Evolutionary conservation across 768 basidiomycete genomes (phyloP), one percentile per base, ranked within the genome.

Genomic region (Amyloporia xantha): DNA sequence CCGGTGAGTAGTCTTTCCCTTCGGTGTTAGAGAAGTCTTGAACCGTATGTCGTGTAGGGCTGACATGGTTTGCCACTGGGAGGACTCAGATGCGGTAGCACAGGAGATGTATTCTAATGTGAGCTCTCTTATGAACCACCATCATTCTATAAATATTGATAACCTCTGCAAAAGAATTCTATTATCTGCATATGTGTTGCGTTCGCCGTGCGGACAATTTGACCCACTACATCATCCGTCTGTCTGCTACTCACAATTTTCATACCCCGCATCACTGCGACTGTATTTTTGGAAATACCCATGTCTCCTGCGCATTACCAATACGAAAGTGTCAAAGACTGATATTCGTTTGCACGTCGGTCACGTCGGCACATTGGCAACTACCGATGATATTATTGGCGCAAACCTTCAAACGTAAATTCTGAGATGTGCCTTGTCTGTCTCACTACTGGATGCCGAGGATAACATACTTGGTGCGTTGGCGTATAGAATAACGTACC

Each of bases 31-130:
- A 39, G 7, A 26, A 41, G 7, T 15, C 15, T 23, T 52, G 52
- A 20, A 51, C 41, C 20, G 21, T 21, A 7, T 44, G 44, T 36
- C 33, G 24, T 36, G 42, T 54, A 91, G 89, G 56, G 86, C 84
- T 41, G 86, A 87, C 64, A 78, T 92, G 68, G 77, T 76, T 42
- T 89, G 85, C 53, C 90, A 92, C 60, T 92, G 89, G 89, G 89
- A 92, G 69, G 89, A 91, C 54, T 77, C 79, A 45, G 90, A 92
- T 61, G 71, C 75, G 44, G 81, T 89, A 50, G 75, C 81, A 36
- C 82, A 88, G 64, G 89, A 91, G 66, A 72, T 91, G 62, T 89
- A 77, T 68, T 73, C 74, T 41, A 92, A 88, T 61, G 89, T 90
- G 67, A 54, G 86, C 70, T 44, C 46, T 50, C 37, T 13, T 15